Conservation (phyloP, 1,139 yeast species). For the Scheffersomyces insectosa region DNA sequence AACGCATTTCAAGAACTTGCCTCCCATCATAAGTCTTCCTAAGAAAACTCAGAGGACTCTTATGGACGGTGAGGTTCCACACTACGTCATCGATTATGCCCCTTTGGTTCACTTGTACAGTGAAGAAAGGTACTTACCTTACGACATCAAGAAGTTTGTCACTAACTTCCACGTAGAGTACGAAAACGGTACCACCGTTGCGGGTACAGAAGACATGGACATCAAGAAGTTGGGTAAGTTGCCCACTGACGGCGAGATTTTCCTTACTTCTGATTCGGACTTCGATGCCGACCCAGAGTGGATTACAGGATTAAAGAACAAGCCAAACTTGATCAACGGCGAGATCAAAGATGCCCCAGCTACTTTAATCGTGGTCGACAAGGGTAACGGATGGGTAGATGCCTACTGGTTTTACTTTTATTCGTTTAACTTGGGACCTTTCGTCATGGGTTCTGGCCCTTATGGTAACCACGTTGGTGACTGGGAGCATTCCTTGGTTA, state of each 20-base stretch:
- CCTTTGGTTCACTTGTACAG: constrained; percentile 87
- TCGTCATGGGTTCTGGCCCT: constrained; percentile 96
- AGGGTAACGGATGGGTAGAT: constrained; percentile 91
- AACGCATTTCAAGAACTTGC: constrained; percentile 29
- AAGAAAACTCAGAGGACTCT: constrained; percentile 32
- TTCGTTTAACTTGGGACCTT: constrained; percentile 92
- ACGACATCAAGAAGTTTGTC: constrained; percentile 72
- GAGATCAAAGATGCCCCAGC: constrained; percentile 77
- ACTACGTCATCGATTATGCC: constrained; percentile 69
- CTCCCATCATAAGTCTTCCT: constrained; percentile 39
- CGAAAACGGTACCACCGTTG: constrained; percentile 48
- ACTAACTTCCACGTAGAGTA: constrained; percentile 55
- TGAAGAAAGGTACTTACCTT: constrained; percentile 86
- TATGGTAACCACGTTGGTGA: constrained; percentile 97
- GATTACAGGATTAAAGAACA: constrained; percentile 72
- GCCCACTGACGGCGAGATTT: constrained; percentile 25
- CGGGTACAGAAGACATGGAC: constrained; percentile 38
- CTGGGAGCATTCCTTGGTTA: constrained; percentile 93
- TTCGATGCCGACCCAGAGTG: constrained; percentile 79
- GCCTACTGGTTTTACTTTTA: constrained; percentile 97
- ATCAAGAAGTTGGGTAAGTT: constrained; percentile 40
- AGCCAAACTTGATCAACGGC: constrained; percentile 74
- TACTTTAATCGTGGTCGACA: constrained; percentile 77
- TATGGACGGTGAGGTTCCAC: constrained; percentile 64
- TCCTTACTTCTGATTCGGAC: constrained; percentile 68